Percentiles rank a stretch among this genome's conserved stretches.
Evolutionary conservation across 108 stramenopile genomes (phyloP).

Genomic region (Craspedostauros australis): DNA sequence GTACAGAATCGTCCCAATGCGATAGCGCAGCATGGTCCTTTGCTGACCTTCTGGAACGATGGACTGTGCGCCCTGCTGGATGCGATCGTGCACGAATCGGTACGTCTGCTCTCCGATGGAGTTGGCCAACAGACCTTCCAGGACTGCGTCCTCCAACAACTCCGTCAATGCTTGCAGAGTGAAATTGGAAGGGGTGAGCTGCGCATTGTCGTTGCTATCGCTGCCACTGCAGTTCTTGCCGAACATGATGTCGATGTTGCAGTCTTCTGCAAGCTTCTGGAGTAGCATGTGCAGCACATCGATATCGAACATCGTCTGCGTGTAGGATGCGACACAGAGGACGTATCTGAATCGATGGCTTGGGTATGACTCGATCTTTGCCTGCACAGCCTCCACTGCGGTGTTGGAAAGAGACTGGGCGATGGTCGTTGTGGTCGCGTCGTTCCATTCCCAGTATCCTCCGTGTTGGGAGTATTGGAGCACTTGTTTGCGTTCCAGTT

Average conservation of each 20-base stretch:
- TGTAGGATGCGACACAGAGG: background rate
- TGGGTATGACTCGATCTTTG: background rate
- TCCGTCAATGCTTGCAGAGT: background rate
- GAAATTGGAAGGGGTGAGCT: too few species aligned
- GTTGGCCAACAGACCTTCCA: background rate
- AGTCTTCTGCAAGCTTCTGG: background rate
- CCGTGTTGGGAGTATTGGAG: background rate
- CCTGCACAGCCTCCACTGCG: background rate
- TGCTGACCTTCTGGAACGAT: background rate
- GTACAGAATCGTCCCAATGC: background rate
- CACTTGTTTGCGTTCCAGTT: background rate
- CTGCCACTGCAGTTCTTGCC: too few species aligned
- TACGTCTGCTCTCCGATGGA: background rate
- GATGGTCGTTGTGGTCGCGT: too few species aligned
- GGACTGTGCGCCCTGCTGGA: background rate
- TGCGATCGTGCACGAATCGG: slow-evolving; percentile 7
- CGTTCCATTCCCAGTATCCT: background rate
- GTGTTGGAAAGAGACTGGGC: background rate
- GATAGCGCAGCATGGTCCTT: background rate
- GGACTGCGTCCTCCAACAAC: background rate
- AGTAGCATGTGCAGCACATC: background rate
- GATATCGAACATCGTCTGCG: background rate
- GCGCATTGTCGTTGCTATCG: too few species aligned
- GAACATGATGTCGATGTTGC: too few species aligned
- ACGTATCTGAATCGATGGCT: too few species aligned